Percentiles rank a stretch among this genome's conserved stretches.
These are phyloP conservation scores for Clonostachys byssicola DNA, from an alignment of 2,329 filamentous ascomycete genomes.

Conservation along the genomic window DNA sequence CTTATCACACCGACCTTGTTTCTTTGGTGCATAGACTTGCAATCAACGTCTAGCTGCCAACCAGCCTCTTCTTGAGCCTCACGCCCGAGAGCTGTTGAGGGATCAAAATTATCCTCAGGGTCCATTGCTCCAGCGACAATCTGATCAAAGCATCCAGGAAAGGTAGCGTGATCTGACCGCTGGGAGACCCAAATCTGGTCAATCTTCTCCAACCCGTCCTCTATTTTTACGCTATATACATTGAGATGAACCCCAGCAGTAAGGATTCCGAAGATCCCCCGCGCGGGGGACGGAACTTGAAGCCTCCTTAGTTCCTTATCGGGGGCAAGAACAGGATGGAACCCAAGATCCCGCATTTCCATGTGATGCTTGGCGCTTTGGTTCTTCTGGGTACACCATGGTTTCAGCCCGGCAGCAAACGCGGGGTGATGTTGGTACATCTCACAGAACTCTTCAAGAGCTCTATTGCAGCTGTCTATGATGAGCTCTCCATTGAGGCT, in stretches of 20 bases:
- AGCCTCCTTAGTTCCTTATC: constrained; percentile 11
- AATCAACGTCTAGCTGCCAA: constrained; percentile 5
- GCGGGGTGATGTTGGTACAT: not conserved
- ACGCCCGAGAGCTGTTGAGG: constrained; percentile 18
- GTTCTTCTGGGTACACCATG: constrained; percentile 2
- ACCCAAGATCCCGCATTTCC: constrained; percentile 2
- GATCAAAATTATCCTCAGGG: constrained; percentile 14
- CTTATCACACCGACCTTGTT: not conserved
- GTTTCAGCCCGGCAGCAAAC: constrained; percentile 1
- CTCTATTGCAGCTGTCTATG: constrained; percentile 1
- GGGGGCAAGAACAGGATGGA: constrained; percentile 19
- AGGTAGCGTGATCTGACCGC: constrained; percentile 19
- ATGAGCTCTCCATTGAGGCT: not conserved
- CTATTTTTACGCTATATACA: constrained; percentile 16
- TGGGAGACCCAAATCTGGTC: constrained; percentile 24
- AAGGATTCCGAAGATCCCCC: constrained; percentile 26
- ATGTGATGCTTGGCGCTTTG: too few species aligned
- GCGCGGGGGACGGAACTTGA: constrained; percentile 20
- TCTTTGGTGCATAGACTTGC: not conserved
- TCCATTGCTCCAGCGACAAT: constrained; percentile 29
- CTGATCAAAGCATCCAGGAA: constrained; percentile 27
- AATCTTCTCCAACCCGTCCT: constrained; percentile 10
- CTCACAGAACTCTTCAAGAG: constrained; percentile 2
- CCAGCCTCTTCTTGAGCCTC: constrained; percentile 26
- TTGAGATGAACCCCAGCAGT: constrained; percentile 30